These are phyloP conservation scores for Helotiales sp. DNA, from an alignment of 2,329 filamentous ascomycete species.

Conservation along the genomic window DNA sequence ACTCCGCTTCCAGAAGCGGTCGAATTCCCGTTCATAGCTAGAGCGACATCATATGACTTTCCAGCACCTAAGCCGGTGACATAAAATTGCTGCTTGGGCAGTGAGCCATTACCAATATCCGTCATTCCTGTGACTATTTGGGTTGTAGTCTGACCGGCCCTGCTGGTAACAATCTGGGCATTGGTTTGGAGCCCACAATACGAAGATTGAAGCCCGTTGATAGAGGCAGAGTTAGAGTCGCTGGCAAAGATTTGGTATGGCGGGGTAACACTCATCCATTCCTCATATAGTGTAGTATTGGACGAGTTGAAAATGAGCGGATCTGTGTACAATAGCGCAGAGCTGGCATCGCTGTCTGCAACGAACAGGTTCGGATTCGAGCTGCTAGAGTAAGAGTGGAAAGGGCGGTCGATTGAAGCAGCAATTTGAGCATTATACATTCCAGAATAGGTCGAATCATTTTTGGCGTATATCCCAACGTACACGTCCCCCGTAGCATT, in stretches of 20 bases:
- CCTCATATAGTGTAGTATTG: constrained; percentile 47
- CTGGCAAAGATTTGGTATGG: constrained; percentile 80
- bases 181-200: constrained; percentile 75
- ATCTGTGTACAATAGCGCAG: constrained; percentile 76
- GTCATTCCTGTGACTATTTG: constrained; percentile 64
- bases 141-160: constrained; percentile 48
- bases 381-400: constrained; percentile 60
- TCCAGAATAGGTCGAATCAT: constrained; percentile 51
- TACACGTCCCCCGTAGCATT: constrained; percentile 69
- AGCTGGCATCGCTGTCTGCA: constrained; percentile 80
- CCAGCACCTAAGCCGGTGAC: constrained; percentile 72
- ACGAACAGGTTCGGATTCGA: constrained; percentile 58
- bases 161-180: constrained; percentile 61
- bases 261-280: constrained; percentile 56
- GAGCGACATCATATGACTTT: constrained; percentile 69
- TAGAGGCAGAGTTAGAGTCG: constrained; percentile 52
- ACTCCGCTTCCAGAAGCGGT: constrained; percentile 54
- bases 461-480: constrained; percentile 72
- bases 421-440: constrained; percentile 81
- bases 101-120: constrained; percentile 60
- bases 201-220: constrained; percentile 74
- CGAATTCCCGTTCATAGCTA: constrained; percentile 62
- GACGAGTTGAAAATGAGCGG: constrained; percentile 60
- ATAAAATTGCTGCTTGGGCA: constrained; percentile 87
- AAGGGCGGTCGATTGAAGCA: constrained; percentile 76